Evolutionary conservation across 2,329 filamentous ascomycete genomes (phyloP).

Genomic region (Fusarium odoratissimum): DNA sequence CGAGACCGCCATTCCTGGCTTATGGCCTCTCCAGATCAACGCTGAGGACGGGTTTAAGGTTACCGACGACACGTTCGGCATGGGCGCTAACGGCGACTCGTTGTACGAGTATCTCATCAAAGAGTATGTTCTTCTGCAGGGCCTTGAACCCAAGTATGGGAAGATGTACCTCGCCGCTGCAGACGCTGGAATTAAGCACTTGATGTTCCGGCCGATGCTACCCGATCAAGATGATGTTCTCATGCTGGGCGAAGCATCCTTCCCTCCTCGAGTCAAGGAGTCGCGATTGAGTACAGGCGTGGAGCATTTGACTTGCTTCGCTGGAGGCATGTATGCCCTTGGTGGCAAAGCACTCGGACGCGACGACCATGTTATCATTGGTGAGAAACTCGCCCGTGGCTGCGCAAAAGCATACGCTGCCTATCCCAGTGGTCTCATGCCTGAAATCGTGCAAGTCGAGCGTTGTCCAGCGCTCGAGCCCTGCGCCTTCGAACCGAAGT

Average conservation of each 20-base stretch:
- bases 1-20: conserved; percentile 65
- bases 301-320: conserved; percentile 73
- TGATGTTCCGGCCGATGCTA: conserved; percentile 75
- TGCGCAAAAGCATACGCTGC: conserved; percentile 72
- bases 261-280: conserved; percentile 45
- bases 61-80: conserved; percentile 55
- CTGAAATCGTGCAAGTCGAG: conserved; percentile 66
- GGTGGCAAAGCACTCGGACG: conserved; percentile 65
- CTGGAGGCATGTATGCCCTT: conserved; percentile 73
- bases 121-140: conserved; percentile 74
- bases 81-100: conserved; percentile 66
- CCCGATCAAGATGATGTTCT: conserved; percentile 69
- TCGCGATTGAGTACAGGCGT: conserved; percentile 48
- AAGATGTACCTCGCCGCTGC: conserved; percentile 59
- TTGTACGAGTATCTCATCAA: conserved; percentile 75
- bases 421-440: conserved; percentile 70
- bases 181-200: conserved; percentile 66
- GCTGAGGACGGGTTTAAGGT: conserved; percentile 33
- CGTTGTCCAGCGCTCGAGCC: conserved; percentile 47
- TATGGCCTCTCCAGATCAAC: conserved; percentile 71
- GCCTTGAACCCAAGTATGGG: conserved; percentile 55
- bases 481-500: conserved; percentile 37
- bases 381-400: conserved; percentile 69
- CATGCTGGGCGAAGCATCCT: conserved; percentile 60
- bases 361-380: conserved; percentile 65